Base-by-base conservation (phyloP, 1,139 yeast genomes). In the Scheffersomyces lignicola region DNA sequence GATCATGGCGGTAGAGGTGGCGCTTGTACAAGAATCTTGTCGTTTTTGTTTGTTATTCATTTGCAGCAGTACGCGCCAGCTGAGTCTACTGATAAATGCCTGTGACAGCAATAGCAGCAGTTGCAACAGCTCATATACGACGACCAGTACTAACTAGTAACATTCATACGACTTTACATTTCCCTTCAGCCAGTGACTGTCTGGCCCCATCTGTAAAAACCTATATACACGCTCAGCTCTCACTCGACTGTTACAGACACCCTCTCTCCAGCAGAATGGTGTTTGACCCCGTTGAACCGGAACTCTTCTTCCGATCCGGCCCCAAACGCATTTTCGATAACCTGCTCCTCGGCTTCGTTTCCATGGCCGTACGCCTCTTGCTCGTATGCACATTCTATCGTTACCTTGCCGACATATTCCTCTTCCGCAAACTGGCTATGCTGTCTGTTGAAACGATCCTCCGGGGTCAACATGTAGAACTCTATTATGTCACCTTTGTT, bases 281-380 rank as follows among this genome's bases (percentile, higher is more conserved):
- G 70, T 45, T 63, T 60, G 10, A 68, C 52, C 0, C 60, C 67
- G 42, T 75, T 59, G 34, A 59, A 49, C 7, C 35, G 40, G 40
- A 73, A 68, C 1, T 80, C 82, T 6, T 38, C 39, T 42, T 76
- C 81, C 29, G 71, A 57, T 1, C 81, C 81, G 35, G 69, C 50
- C 2, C 78, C 76, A 45, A 71, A 63, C 3, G 60, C 51, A 3
- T 52, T 52, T 14, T 50, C 58, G 10, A 47, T 24, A 4, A 48
- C 40, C 5, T 29, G 35, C 26, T 46, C 49, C 7, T 37, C 36
- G 1, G 31, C 44, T 1, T 24, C 28, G 2, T 27, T 42, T 4
- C 31, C 38, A 6, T 33, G 35, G 11, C 32, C 26, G 40, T 56
- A 71, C 3, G 47, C 41, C 1, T 43, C 44, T 37, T 69, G 65